These are phyloP conservation scores for Chytriomyces confervae DNA, from an alignment of 192 early-diverging fungal species.

Conservation along the genomic window DNA sequence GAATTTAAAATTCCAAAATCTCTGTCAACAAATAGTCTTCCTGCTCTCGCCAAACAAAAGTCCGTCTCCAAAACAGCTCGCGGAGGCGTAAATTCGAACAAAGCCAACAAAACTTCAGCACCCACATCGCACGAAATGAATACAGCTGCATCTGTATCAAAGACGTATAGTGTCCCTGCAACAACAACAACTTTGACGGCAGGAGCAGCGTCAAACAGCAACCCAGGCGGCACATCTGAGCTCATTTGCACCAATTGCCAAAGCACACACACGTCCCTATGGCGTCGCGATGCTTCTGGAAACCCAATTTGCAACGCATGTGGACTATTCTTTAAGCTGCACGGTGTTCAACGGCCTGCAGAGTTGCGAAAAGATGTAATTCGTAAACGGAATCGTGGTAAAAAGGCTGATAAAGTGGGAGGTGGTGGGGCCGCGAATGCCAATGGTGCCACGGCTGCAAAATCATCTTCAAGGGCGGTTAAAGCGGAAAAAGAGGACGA, in stretches of 20 bases:
- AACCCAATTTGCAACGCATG: constrained; percentile 97
- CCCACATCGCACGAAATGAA: background rate
- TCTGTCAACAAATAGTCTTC: background rate
- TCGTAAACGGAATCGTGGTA: constrained; percentile 82
- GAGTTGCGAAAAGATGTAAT: constrained; percentile 90
- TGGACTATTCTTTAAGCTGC: constrained; percentile 93
- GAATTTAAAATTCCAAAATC: constrained; percentile 12
- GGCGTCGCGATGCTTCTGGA: constrained; percentile 88
- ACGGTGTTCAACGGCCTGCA: constrained; percentile 85
- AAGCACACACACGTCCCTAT: constrained; percentile 89
- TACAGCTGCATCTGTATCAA: background rate
- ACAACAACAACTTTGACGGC: too few relatives aligned
- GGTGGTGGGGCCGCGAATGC: background rate
- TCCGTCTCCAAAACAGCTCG: background rate
- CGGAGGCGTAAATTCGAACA: background rate
- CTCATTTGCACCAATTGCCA: constrained; percentile 50
- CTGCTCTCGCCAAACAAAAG: background rate
- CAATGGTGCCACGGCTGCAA: background rate
- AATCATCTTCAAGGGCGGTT: background rate
- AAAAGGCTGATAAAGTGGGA: constrained; percentile 35
- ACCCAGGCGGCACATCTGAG: too few relatives aligned
- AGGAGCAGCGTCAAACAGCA: too few relatives aligned
- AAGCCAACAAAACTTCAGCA: background rate
- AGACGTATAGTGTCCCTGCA: background rate
- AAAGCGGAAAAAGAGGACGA: background rate